Percentiles rank a stretch among this genome's conserved stretches.
These are phyloP conservation scores for Neofusicoccum sp. DNA, from an alignment of 2,329 filamentous ascomycete species.

Conservation along the genomic window DNA sequence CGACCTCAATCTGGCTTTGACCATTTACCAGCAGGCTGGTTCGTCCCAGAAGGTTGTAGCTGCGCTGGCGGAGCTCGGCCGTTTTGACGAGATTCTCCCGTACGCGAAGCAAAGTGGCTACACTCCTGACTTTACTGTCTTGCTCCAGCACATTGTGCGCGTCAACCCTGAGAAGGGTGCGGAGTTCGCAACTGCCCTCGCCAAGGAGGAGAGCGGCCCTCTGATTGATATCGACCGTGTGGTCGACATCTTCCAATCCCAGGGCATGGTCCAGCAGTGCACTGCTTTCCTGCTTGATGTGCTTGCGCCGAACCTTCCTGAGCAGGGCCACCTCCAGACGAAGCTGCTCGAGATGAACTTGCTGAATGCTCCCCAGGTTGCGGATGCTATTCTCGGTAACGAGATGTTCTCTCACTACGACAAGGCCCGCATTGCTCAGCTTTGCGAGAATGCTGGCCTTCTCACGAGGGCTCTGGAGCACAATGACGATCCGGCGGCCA, in stretches of 20 bases:
- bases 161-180: conserved; percentile 90
- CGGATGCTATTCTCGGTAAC: conserved; percentile 95
- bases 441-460: conserved; percentile 92
- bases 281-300: conserved; percentile 98
- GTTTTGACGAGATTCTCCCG: conserved; percentile 94
- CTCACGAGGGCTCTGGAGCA: conserved; percentile 74
- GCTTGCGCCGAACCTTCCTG: conserved; percentile 88
- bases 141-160: conserved; percentile 89
- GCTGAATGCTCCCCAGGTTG: conserved; percentile 92
- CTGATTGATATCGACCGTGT: conserved; percentile 91
- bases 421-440: conserved; percentile 78
- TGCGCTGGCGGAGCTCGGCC: conserved; percentile 89
- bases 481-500: conserved; percentile 82
- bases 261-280: conserved; percentile 95
- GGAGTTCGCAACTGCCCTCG: conserved; percentile 90
- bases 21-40: conserved; percentile 88
- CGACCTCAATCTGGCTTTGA: conserved; percentile 82
- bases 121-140: conserved; percentile 88
- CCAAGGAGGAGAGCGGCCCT: conserved; percentile 82
- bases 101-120: conserved; percentile 85
- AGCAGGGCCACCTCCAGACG: conserved; percentile 91
- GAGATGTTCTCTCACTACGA: conserved; percentile 99
- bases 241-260: conserved; percentile 96
- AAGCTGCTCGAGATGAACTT: conserved; percentile 97
- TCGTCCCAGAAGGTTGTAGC: conserved; percentile 92